Conservation (phyloP, 495 filamentous ascomycete species). For the Neurospora sp. region DNA sequence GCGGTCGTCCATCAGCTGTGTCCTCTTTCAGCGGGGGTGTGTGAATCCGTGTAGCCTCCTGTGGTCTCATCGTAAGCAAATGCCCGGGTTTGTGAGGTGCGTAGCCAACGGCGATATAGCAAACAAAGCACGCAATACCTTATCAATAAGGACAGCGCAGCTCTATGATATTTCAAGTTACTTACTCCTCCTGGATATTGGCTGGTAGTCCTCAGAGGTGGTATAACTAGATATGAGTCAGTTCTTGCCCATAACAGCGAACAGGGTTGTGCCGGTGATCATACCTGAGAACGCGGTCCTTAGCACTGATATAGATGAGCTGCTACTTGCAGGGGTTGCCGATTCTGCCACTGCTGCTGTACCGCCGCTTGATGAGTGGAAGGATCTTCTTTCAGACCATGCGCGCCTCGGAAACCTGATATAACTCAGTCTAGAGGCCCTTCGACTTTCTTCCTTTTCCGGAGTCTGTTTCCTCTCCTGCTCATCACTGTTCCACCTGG, state of each 20-base stretch:
- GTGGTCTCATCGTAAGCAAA: background rate
- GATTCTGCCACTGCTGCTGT: background rate
- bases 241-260: background rate
- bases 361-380: background rate
- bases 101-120: slow-evolving; percentile 9
- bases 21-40: slow-evolving; percentile 35
- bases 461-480: background rate
- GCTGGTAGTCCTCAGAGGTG: background rate
- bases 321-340: background rate
- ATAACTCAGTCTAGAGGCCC: background rate
- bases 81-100: background rate
- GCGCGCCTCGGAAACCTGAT: background rate
- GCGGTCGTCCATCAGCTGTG: slow-evolving; percentile 19
- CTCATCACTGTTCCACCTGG: no score
- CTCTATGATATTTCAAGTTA: background rate
- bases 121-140: slow-evolving; percentile 8
- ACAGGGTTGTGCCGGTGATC: background rate
- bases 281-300: background rate
- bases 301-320: background rate
- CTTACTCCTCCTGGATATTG: slow-evolving; percentile 18
- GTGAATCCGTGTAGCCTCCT: slow-evolving; percentile 39
- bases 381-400: background rate
- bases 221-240: background rate
- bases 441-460: background rate
- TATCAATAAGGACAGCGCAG: background rate